phyloP scores from a whole-genome alignment of 768 basidiomycete genomes.

The Suillus subaureus region DNA sequence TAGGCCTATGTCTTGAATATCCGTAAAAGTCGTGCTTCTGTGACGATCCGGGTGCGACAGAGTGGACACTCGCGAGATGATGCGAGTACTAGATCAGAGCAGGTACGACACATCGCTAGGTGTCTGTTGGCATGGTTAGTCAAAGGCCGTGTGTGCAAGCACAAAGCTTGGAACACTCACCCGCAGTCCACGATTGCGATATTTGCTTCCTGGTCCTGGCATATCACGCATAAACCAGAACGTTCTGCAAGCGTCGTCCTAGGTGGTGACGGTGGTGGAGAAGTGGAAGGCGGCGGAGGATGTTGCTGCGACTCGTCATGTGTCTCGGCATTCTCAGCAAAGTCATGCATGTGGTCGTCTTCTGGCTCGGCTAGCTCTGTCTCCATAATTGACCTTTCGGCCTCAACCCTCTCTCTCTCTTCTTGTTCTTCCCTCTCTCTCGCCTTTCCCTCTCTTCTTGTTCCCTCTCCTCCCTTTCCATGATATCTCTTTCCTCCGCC shows the following conservation, averaged over 20 bases:
- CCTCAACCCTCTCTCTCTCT: slow-evolving; percentile 16
- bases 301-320: slow-evolving; percentile 10
- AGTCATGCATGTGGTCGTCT: slow-evolving; percentile 1
- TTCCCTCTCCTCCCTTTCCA: slow-evolving; percentile 22
- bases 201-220: slow-evolving; percentile 93
- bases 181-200: slow-evolving; percentile 96
- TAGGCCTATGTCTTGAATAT: slow-evolving; percentile 61
- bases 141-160: neutral
- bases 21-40: slow-evolving; percentile 75
- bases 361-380: slow-evolving; percentile 4
- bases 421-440: slow-evolving; percentile 11
- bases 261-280: slow-evolving; percentile 27
- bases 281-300: slow-evolving; percentile 17
- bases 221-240: slow-evolving; percentile 85
- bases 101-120: slow-evolving; percentile 74
- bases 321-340: slow-evolving; percentile 10
- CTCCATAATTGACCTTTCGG: slow-evolving; percentile 3
- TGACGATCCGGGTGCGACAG: slow-evolving; percentile 87
- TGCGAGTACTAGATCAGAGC: slow-evolving; percentile 78
- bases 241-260: slow-evolving; percentile 46
- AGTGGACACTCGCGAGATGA: slow-evolving; percentile 88
- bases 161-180: slow-evolving; percentile 43
- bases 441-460: slow-evolving; percentile 18
- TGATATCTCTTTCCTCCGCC: slow-evolving; percentile 39
- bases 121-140: slow-evolving; percentile 48